Evolutionary conservation across 1,284 basidiomycete species (phyloP).

Genomic region (Cutaneotrichosporon cavernicola): DNA sequence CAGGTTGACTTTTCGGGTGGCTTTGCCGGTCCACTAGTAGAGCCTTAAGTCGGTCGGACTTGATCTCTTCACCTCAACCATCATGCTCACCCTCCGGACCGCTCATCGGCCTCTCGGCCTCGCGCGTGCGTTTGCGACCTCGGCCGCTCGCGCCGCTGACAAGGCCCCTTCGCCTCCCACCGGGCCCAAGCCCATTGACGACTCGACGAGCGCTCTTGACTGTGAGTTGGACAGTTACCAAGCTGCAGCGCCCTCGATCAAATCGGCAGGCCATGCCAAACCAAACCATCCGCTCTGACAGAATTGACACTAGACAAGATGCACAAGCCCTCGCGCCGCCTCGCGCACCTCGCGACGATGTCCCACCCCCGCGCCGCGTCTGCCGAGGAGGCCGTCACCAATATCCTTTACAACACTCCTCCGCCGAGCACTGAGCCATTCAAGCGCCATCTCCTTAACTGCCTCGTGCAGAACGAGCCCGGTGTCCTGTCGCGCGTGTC

Average conservation of each 20-base stretch:
- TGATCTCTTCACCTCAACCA: constrained; percentile 1
- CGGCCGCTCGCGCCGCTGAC: not conserved
- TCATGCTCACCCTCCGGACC: constrained; percentile 8
- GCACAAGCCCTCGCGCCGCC: constrained; percentile 40
- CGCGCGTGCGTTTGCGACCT: constrained; percentile 6
- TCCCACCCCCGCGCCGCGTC: constrained; percentile 53
- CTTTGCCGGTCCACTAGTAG: constrained; percentile 4
- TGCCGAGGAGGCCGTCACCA: constrained; percentile 91
- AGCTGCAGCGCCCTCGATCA: not conserved
- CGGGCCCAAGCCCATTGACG: constrained; percentile 64
- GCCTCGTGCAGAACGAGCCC: constrained; percentile 98
- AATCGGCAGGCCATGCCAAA: not conserved
- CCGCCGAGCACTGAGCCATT: constrained; percentile 88
- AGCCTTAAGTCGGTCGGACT: constrained; percentile 1
- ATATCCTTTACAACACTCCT: constrained; percentile 94
- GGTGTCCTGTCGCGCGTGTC: constrained; percentile 97
- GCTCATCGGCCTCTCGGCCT: not conserved
- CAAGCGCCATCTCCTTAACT: constrained; percentile 98
- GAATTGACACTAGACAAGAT: constrained; percentile 46
- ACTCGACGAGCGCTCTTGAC: constrained; percentile 90
- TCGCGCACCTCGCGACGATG: constrained; percentile 44
- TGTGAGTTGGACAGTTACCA: constrained; percentile 64
- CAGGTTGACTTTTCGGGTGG: constrained; percentile 4
- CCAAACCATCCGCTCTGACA: not conserved
- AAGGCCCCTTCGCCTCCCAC: not conserved